phyloP scores from a whole-genome alignment of 345 rosid species.

The Linum usitatissimum region DNA sequence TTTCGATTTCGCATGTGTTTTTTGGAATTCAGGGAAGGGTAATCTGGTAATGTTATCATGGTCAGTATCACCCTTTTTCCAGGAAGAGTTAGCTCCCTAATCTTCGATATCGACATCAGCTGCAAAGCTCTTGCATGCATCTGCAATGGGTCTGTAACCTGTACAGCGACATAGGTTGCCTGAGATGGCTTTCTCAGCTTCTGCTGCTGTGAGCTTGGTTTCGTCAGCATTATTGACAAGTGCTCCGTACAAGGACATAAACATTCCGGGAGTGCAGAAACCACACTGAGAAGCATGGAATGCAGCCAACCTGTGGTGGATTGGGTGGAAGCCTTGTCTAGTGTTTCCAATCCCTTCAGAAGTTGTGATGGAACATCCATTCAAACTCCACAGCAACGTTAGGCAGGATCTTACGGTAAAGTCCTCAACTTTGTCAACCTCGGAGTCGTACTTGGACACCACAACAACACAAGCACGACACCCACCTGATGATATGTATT shows the following conservation, averaged over 20 bases:
- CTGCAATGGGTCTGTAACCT: constrained; percentile 84
- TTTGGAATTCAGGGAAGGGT: constrained; percentile 65
- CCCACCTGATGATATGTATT: constrained; percentile 69
- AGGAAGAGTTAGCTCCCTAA: constrained; percentile 65
- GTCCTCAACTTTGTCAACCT: constrained; percentile 45
- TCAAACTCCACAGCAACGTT: constrained; percentile 65
- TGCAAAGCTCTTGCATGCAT: constrained; percentile 87
- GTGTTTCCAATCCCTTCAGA: constrained; percentile 79
- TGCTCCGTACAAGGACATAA: constrained; percentile 63
- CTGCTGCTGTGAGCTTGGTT: constrained; percentile 43
- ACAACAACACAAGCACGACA: constrained; percentile 85
- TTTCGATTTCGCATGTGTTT: constrained; percentile 26
- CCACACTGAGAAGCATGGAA: constrained; percentile 96
- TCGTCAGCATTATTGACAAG: constrained; percentile 54
- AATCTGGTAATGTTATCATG: constrained; percentile 31
- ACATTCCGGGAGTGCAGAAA: constrained; percentile 92
- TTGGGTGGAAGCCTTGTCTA: constrained; percentile 66
- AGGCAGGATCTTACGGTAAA: constrained; percentile 64
- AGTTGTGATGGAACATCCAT: constrained; percentile 73
- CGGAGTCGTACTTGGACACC: constrained; percentile 53
- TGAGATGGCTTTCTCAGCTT: constrained; percentile 60
- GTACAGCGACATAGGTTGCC: constrained; percentile 96
- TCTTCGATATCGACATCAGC: constrained; percentile 80
- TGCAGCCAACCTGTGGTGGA: constrained; percentile 61
- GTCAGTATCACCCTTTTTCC: constrained; percentile 24